Conservation (phyloP, 768 basidiomycete genomes). For the Panaeolus papilionaceus region DNA sequence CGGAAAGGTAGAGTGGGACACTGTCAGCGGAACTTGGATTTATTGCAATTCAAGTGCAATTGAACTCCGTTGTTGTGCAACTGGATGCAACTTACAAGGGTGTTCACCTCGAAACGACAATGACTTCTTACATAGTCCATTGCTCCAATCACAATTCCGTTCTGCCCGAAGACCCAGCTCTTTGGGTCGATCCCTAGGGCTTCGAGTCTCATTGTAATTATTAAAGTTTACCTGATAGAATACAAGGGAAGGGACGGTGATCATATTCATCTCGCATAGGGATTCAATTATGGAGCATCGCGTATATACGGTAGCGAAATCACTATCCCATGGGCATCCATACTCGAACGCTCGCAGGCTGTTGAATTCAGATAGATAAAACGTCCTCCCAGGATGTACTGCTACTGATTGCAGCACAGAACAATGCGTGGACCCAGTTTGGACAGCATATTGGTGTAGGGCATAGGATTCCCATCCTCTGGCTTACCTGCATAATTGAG, state of each 20-base stretch:
- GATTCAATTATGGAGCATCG: background rate
- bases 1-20: slow-evolving; percentile 3
- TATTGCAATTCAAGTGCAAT: too few species aligned
- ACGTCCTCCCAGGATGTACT: background rate
- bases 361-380: too few species aligned
- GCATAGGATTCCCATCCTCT: background rate
- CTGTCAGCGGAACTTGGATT: background rate
- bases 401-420: background rate
- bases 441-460: background rate
- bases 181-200: background rate
- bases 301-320: too few species aligned
- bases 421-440: background rate
- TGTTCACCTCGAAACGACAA: background rate
- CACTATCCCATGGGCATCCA: too few species aligned
- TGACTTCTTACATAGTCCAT: background rate
- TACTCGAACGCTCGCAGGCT: too few species aligned
- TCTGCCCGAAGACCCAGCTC: background rate
- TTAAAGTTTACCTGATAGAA: background rate
- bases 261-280: background rate
- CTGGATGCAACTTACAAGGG: background rate
- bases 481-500: background rate
- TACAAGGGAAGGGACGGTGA: background rate
- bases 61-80: background rate
- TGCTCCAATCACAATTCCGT: background rate
- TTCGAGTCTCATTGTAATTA: background rate